phyloP scores from a whole-genome alignment of 2,329 filamentous ascomycete species.

The Alternaria sp. region DNA sequence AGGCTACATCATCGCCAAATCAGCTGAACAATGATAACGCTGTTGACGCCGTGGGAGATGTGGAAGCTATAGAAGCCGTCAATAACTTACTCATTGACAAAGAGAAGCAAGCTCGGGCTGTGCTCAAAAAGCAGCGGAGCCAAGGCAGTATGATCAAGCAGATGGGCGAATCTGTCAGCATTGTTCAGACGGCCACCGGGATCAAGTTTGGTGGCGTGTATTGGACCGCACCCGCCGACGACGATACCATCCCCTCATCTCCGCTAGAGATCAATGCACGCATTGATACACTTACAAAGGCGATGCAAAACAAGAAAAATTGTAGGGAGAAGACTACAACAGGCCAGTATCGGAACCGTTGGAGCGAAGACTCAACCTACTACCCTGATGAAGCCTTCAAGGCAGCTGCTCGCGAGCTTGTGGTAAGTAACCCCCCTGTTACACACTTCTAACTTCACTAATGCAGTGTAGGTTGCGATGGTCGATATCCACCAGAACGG shows the following conservation, averaged over 20 bases:
- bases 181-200: neutral
- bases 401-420: conserved; percentile 7
- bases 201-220: neutral
- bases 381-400: conserved; percentile 8
- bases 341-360: conserved; percentile 13
- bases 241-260: conserved; percentile 8
- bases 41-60: neutral
- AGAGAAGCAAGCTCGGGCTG: neutral
- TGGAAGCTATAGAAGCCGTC: too few species aligned
- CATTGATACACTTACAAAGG: conserved; percentile 3
- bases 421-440: conserved; percentile 6
- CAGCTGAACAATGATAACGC: neutral
- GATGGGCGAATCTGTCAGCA: neutral
- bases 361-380: conserved; percentile 8
- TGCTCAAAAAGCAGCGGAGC: conserved; percentile 7
- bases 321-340: conserved; percentile 10
- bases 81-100: neutral
- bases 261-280: neutral
- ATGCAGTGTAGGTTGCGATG: conserved; percentile 5
- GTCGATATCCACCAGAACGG: conserved; percentile 19
- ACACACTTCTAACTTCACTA: neutral
- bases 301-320: conserved; percentile 16
- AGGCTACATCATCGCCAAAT: neutral
- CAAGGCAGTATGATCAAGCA: neutral
- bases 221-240: neutral